Evolutionary conservation across 2,329 filamentous ascomycete genomes (phyloP), one percentile per base, ranked within the genome.

Genomic region (Scleromitrula shiraiana): DNA sequence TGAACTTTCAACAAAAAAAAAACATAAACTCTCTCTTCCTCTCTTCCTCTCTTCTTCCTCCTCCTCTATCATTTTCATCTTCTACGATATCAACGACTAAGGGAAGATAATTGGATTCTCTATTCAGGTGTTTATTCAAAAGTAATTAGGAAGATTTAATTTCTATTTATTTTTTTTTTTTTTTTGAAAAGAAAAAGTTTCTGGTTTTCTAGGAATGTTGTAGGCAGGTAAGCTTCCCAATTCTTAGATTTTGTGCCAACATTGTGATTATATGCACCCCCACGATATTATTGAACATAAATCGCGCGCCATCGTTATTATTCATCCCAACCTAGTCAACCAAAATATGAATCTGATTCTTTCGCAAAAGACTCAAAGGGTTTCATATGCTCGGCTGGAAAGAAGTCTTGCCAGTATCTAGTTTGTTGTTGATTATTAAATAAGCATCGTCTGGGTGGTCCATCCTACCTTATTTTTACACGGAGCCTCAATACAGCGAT

Each of bases 201-300:
- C n/a, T n/a, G n/a, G n/a, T n/a, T n/a, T 50, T 52, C 41, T 54
- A 61, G 54, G 56, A 61, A 62, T 64, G 59, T 56, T 61, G 55
- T n/a, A n/a, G n/a, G n/a, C 60, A 62, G 59, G 62, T 64, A 61
- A 62, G 62, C 56, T 53, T 36, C 27, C 19, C n/a, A n/a, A 23
- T 17, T 38, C 22, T 52, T 51, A 33, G 17, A 41, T 23, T 10
- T 17, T n/a, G 29, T 29, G 29, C 37, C 44, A 17, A 47, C 23
- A 35, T 22, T 24, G 22, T 47, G 44, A 22, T 36, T 33, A 30
- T 24, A 23, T 22, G n/a, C 14, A 32, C 35, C 43, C 43, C 43
- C 35, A 40, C 43, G n/a, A 29, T 17, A 24, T 29, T 23, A 32
- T 46, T 22, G 35, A 14, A n/a, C 23, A 9, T n/a, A 43, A 43